Percentiles rank a stretch among this genome's conserved stretches.
Evolutionary conservation across 228 moss, liverwort and hornwort genomes (phyloP).

Genomic region (Sphagnum magellanicum): DNA sequence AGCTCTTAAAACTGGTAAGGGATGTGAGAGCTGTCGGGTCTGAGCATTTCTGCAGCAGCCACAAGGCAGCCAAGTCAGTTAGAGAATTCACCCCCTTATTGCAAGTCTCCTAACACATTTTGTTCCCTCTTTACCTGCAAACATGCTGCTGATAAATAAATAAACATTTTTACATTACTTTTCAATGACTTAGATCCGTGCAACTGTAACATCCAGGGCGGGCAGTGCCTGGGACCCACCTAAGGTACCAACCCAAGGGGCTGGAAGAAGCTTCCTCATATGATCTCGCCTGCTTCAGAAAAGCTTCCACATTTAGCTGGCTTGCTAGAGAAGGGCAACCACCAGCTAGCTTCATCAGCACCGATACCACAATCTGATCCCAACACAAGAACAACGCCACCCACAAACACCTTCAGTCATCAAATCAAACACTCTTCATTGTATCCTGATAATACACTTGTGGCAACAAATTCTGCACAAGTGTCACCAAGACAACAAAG

Average conservation of each 20-base stretch:
- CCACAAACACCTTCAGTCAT: not conserved
- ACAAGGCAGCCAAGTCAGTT: not conserved
- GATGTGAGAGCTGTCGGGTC: constrained; percentile 42
- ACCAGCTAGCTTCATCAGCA: constrained; percentile 51
- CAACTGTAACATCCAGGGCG: too few relatives aligned
- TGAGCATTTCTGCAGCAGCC: constrained; percentile 36
- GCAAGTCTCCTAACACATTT: not conserved
- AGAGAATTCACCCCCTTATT: not conserved
- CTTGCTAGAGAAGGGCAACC: constrained; percentile 41
- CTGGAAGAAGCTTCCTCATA: constrained; percentile 54
- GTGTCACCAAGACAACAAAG: not conserved
- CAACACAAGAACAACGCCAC: not conserved
- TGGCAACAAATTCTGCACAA: too few relatives aligned
- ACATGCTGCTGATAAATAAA: too few relatives aligned
- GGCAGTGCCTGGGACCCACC: constrained; percentile 5
- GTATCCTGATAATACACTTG: too few relatives aligned
- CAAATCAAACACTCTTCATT: too few relatives aligned
- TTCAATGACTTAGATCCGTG: too few relatives aligned
- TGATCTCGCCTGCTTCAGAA: constrained; percentile 44
- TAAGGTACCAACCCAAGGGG: constrained; percentile 44
- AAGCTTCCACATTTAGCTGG: constrained; percentile 43
- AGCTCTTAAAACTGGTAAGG: constrained; percentile 44
- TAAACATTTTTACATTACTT: too few relatives aligned
- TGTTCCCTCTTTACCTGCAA: not conserved
- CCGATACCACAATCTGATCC: constrained; percentile 37